Conservation (phyloP, 2,329 filamentous ascomycete genomes). For the Fusarium sarcochroum region DNA sequence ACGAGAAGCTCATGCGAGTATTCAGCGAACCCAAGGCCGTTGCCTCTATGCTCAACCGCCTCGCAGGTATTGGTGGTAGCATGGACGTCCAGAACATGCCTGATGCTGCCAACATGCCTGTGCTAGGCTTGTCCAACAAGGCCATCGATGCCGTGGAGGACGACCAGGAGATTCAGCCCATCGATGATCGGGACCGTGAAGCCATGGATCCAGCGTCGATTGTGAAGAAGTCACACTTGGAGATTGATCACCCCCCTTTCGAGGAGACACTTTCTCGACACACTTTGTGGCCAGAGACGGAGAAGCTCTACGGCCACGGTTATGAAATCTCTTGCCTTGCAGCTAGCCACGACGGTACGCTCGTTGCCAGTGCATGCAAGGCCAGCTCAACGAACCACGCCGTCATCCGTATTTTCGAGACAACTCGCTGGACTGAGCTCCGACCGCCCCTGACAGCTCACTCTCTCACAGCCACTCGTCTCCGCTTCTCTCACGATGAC, state of each 20-base stretch:
- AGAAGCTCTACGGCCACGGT: slow-evolving; percentile 98
- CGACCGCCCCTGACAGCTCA: slow-evolving; percentile 87
- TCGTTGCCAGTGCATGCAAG: slow-evolving; percentile 93
- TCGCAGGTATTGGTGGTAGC: slow-evolving; percentile 72
- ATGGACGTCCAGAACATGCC: slow-evolving; percentile 68
- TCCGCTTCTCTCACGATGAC: slow-evolving; percentile 85
- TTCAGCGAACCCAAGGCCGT: slow-evolving; percentile 91
- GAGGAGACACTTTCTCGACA: slow-evolving; percentile 92
- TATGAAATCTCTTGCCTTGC: slow-evolving; percentile 95
- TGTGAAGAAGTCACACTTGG: slow-evolving; percentile 72
- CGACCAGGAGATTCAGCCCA: slow-evolving; percentile 60
- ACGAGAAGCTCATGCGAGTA: slow-evolving; percentile 97
- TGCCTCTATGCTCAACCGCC: slow-evolving; percentile 77
- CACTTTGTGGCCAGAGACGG: slow-evolving; percentile 94
- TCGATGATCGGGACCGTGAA: slow-evolving; percentile 65
- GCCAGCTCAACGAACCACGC: slow-evolving; percentile 95
- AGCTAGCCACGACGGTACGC: slow-evolving; percentile 77
- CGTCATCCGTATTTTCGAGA: slow-evolving; percentile 92
- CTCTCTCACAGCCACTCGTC: slow-evolving; percentile 84
- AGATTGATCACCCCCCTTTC: slow-evolving; percentile 81
- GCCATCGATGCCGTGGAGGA: slow-evolving; percentile 76
- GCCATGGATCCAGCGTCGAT: slow-evolving; percentile 68
- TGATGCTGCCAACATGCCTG: slow-evolving; percentile 94
- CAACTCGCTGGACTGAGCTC: slow-evolving; percentile 87
- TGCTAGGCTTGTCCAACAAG: slow-evolving; percentile 96